A percentile compares a stretch with the other conserved stretches of the same genome.
Conservation (phyloP, 2,329 filamentous ascomycete genomes). For the Endothia cerciana region DNA sequence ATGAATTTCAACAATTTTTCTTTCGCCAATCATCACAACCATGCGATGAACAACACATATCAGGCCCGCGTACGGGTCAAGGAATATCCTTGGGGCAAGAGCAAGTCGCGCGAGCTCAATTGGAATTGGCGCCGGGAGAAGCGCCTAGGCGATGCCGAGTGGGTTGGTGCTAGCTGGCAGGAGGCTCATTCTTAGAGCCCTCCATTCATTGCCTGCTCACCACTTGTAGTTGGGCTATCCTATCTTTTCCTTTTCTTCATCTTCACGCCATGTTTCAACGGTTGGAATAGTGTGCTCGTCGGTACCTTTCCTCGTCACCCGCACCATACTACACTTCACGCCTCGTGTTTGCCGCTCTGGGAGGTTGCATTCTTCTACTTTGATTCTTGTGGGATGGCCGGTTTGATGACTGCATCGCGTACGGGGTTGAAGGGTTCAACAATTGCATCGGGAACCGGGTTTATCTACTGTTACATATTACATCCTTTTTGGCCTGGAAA, state of each 20-base stretch:
- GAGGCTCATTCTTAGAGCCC: slow-evolving; percentile 50
- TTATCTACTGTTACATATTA: slow-evolving; percentile 37
- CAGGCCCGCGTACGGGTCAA: slow-evolving; percentile 51
- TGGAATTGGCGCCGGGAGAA: slow-evolving; percentile 63
- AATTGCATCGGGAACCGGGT: slow-evolving; percentile 30
- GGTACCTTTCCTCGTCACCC: slow-evolving; percentile 34
- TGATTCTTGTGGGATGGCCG: slow-evolving; percentile 30
- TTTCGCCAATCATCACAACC: slow-evolving; percentile 32
- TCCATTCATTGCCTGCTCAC: slow-evolving; percentile 41
- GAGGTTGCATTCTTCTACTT: slow-evolving; percentile 31
- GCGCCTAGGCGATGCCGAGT: slow-evolving; percentile 79
- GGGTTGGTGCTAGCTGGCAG: slow-evolving; percentile 86
- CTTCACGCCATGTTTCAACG: slow-evolving; percentile 6
- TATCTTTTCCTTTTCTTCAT: slow-evolving; percentile 32
- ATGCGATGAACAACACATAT: slow-evolving; percentile 42
- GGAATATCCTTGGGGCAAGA: slow-evolving; percentile 61
- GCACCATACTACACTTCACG: slow-evolving; percentile 32
- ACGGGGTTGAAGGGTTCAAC: slow-evolving; percentile 27
- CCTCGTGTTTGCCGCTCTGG: slow-evolving; percentile 30
- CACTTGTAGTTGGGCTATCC: slow-evolving; percentile 65
- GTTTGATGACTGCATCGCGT: slow-evolving; percentile 30
- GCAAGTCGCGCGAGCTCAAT: slow-evolving; percentile 58
- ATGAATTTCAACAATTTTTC: slow-evolving; percentile 33
- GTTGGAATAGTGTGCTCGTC: slow-evolving; percentile 27
- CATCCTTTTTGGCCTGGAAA: slow-evolving; percentile 38